Conservation (phyloP, 1,139 yeast species). For the Protomyces lactucae-debilis region DNA sequence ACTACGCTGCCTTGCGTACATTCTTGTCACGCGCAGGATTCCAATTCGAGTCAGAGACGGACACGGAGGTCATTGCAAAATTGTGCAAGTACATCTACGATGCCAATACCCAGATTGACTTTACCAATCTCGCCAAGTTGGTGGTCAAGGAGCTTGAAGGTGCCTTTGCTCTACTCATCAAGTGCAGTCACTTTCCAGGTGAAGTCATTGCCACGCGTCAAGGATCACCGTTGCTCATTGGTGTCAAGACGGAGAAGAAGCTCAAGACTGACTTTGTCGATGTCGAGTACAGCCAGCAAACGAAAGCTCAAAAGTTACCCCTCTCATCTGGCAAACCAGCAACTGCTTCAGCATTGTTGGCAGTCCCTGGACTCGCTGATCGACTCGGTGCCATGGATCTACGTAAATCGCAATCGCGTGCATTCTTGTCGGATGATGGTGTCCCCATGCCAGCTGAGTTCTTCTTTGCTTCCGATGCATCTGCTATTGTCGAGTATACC, state of each 20-base stretch:
- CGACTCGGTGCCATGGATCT: constrained; percentile 25
- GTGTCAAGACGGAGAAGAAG: constrained; percentile 92
- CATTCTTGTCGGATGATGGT: constrained; percentile 86
- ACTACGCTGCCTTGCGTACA: constrained; percentile 83
- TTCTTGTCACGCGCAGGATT: constrained; percentile 75
- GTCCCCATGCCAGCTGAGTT: constrained; percentile 92
- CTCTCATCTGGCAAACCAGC: constrained; percentile 26
- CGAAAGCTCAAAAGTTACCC: constrained; percentile 27
- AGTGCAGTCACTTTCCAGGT: constrained; percentile 86
- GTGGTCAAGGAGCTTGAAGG: constrained; percentile 94
- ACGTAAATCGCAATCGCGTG: constrained; percentile 74
- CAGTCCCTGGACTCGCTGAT: constrained; percentile 20
- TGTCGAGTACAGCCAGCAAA: constrained; percentile 65
- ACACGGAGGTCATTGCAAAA: constrained; percentile 96
- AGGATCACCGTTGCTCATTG: constrained; percentile 95
- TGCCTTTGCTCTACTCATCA: constrained; percentile 91
- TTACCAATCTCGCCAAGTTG: constrained; percentile 86
- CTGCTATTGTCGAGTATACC: constrained; percentile 96
- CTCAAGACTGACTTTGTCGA: constrained; percentile 97
- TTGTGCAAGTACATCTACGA: constrained; percentile 88
- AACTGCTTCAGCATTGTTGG: constrained; percentile 9
- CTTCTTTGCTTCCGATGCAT: constrained; percentile 93
- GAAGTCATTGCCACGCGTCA: constrained; percentile 96
- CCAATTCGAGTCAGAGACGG: constrained; percentile 86
- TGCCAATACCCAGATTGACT: constrained; percentile 67